Evolutionary conservation across 495 filamentous ascomycete species (phyloP), one percentile per base, ranked within the genome.

Genomic region (Annulohypoxylon moriforme): DNA sequence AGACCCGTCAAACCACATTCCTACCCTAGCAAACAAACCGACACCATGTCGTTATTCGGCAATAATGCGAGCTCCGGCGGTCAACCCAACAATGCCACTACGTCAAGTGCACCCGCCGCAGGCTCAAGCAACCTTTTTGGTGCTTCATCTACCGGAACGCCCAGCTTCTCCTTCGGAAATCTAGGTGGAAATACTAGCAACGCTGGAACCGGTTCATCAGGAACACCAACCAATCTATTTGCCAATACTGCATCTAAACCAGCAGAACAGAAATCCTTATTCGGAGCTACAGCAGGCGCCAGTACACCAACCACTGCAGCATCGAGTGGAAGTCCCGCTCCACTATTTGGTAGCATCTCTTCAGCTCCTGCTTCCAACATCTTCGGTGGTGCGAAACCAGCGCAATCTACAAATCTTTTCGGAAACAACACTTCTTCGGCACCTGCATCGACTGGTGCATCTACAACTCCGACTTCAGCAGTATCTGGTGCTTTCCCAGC

Each of bases 211-310:
- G 10, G 67, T 46, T 72, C 81, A 18, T 9, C 16, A 44, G 40
- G n/a, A 20, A 44, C 40, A n/a, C 73, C 80, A 4, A 76, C 79
- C 24, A 73, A 81, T 20, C 36, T 87, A n/a, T 91, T 91, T 79
- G 86, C 87, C 58, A 81, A 79, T 16, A 65, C 76, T 7, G 55
- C 67, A 46, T 52, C 80, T 9, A 76, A 78, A 27, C 75, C 76
- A 44, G 64, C 42, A 33, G 74, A 75, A 18, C 75, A 77, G 61
- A 77, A 78, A 22, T 62, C 59, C 59, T 36, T 79, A n/a, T 84
- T 85, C 60, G 78, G 78, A 49, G 57, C 72, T 13, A 64, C 72
- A 34, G 25, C 62, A 55, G 38, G 68, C 57, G 38, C 60, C 73
- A 68, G 66, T 68, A 34, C 78, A 33, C 77, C 80, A 50, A 69